Evolutionary conservation across 768 basidiomycete species (phyloP), one percentile per base, ranked within the genome.

Genomic region (Lentinula edodes): DNA sequence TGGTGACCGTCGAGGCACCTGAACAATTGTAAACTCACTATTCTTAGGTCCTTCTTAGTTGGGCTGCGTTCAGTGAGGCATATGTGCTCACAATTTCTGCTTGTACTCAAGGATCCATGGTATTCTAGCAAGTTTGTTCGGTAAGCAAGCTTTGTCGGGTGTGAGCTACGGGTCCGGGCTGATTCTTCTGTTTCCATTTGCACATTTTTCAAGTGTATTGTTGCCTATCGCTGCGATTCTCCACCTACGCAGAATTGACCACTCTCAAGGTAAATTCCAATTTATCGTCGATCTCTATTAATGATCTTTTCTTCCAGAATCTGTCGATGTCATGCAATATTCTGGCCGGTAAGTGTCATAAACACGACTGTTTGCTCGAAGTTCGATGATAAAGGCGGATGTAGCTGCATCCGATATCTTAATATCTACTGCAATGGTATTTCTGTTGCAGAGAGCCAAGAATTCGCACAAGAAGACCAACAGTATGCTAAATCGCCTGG

Each of bases 401-500:
- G 20, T 56, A 20, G 62, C 65, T 7, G 57, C 52, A 5, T 56
- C 65, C 32, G 61, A 66, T 58, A 54, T 59, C 10, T 18, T 60
- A 0, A 66, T 66, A 6, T 63, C 62, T 12, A 18, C 15, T 3
- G 56, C 61, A 2, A 43, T 66, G 46, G 48, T 66, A 3, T 61
- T 59, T 52, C 60, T 61, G n/a, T 43, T 66, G 9, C 58, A 61
- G 12, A 62, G 39, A 41, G 56, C 65, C 1, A 66, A 63, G 18
- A 66, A 52, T 8, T 51, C 62, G 1, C 52, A 58, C 36, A 42
- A 36, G 15, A 52, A 45, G 15, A 61, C 65, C 3, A 60, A 66
- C 58, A 53, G 58, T 36, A 61, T 66, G 62, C 46, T 66, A 7
- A 66, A 66, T 42, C 62, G 65, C 10, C 32, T 66, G 39, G 65